These are phyloP conservation scores for Aspergillus luchuensis DNA, from an alignment of 2,329 filamentous ascomycete species.

Conservation along the genomic window DNA sequence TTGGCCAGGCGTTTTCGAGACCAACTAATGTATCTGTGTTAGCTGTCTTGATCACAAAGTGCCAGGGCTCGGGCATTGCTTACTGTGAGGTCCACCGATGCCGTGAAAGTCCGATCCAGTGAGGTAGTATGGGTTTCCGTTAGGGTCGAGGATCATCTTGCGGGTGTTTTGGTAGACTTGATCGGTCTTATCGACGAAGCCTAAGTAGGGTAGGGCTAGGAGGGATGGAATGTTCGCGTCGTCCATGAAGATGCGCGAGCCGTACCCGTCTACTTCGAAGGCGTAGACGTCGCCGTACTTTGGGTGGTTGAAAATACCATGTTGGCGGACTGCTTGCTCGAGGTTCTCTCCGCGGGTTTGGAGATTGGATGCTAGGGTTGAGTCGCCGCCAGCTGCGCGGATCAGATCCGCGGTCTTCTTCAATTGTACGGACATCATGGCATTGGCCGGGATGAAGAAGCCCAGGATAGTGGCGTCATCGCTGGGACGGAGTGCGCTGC, in stretches of 20 bases:
- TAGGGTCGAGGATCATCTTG: conserved; percentile 72
- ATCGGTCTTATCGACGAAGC: conserved; percentile 62
- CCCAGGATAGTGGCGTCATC: conserved; percentile 94
- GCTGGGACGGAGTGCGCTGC: conserved; percentile 90
- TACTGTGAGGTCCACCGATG: conserved; percentile 76
- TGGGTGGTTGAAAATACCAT: conserved; percentile 65
- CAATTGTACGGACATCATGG: conserved; percentile 91
- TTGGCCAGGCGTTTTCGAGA: conserved; percentile 90
- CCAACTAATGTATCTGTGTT: conserved; percentile 62
- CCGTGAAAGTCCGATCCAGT: conserved; percentile 75
- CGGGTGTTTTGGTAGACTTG: conserved; percentile 84
- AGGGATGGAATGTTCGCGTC: conserved; percentile 67
- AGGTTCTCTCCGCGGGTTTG: conserved; percentile 65
- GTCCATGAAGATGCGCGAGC: conserved; percentile 64
- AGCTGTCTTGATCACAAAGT: neutral
- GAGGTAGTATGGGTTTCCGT: conserved; percentile 87
- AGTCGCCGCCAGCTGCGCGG: conserved; percentile 57
- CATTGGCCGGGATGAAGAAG: conserved; percentile 93
- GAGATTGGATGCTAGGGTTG: conserved; percentile 51
- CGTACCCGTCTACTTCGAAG: conserved; percentile 67
- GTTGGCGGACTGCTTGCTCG: conserved; percentile 75
- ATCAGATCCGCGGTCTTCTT: conserved; percentile 72
- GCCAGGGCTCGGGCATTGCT: conserved; percentile 25
- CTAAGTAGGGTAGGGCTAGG: conserved; percentile 61
- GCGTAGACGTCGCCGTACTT: conserved; percentile 63